Evolutionary conservation across 2,329 filamentous ascomycete genomes (phyloP), one percentile per base, ranked within the genome.

Genomic region (Alternaria sp.): DNA sequence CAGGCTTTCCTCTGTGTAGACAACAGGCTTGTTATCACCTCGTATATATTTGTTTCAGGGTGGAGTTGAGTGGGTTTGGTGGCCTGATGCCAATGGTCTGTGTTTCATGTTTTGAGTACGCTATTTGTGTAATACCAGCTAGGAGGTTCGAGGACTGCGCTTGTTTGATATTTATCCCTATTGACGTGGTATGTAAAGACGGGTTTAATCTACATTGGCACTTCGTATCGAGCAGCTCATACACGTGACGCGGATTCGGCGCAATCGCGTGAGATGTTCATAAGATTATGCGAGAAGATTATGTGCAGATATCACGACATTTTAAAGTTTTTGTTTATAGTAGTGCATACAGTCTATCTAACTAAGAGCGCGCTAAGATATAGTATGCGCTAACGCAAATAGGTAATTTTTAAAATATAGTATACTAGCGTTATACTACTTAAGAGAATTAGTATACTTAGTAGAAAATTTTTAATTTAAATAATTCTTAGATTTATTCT

Each of bases 81-180:
- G 28, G 33, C 37, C 50, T 46, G 30, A 51, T 50, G 21, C 21
- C 28, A 47, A 33, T 23, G 58, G 30, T 45, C 46, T 33, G 49
- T 44, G 55, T 54, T 30, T 51, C 54, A 61, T 41, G 49, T 50
- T 46, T 59, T 55, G 55, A 44, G 47, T 58, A 47, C 33, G 60
- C 46, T 58, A 49, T 51, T 60, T 59, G 63, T 55, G 58, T 63
- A 61, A 66, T 64, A 68, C 55, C 55, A 63, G 45, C 33, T 46
- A 58, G 59, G 51, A 41, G n/a, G 21, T 46, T 43, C 15, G 30
- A 60, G 56, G 51, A 55, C 33, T 50, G 45, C 6, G 43, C 26
- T 41, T 15, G 25, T 18, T 37, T 20, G 21, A 37, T 18, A 41
- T 26, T 25, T 2, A 18, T 33, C 49, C 37, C 12, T 51, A 28